A percentile compares a stretch with the other conserved stretches of the same genome.
phyloP scores from a whole-genome alignment of 116 monocot species.

The Iris pallida region DNA sequence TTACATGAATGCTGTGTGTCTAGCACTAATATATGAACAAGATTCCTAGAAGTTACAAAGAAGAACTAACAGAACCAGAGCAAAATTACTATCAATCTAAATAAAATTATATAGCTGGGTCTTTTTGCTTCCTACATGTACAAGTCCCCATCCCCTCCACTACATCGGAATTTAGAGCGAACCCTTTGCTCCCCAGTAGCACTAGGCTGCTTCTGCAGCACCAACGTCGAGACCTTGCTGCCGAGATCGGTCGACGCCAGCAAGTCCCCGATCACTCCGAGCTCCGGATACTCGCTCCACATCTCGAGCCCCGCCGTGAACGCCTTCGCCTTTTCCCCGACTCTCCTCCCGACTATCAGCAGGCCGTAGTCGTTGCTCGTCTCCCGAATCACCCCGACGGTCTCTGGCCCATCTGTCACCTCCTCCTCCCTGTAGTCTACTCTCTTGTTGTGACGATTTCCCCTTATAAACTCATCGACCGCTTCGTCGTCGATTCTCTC shows the following conservation, averaged over 20 bases:
- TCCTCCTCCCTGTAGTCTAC: constrained; percentile 20
- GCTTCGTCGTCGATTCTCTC: constrained; percentile 7
- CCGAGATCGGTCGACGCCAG: constrained; percentile 35
- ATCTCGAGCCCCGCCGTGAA: constrained; percentile 13
- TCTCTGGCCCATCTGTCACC: constrained; percentile 18
- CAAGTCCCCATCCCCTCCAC: too few species aligned
- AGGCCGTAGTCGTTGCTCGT: constrained; percentile 7
- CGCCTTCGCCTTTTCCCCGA: constrained; percentile 6
- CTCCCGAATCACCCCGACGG: constrained; percentile 16
- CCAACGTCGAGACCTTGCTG: constrained; percentile 28
- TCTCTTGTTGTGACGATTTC: neutral
- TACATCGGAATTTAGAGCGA: too few species aligned
- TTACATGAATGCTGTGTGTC: too few species aligned
- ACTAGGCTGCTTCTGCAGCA: constrained; percentile 20
- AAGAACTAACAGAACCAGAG: too few species aligned
- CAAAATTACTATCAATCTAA: too few species aligned
- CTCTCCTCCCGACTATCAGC: constrained; percentile 23
- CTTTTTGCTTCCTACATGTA: too few species aligned
- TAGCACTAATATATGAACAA: too few species aligned
- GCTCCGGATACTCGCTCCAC: constrained; percentile 34
- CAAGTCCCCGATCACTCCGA: constrained; percentile 26
- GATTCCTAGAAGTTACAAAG: too few species aligned
- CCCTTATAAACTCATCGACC: neutral
- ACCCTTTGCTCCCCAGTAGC: neutral
- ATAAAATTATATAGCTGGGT: too few species aligned